These are phyloP conservation scores for Microcyclosporella mali DNA, from an alignment of 2,329 filamentous ascomycete species.

Conservation along the genomic window DNA sequence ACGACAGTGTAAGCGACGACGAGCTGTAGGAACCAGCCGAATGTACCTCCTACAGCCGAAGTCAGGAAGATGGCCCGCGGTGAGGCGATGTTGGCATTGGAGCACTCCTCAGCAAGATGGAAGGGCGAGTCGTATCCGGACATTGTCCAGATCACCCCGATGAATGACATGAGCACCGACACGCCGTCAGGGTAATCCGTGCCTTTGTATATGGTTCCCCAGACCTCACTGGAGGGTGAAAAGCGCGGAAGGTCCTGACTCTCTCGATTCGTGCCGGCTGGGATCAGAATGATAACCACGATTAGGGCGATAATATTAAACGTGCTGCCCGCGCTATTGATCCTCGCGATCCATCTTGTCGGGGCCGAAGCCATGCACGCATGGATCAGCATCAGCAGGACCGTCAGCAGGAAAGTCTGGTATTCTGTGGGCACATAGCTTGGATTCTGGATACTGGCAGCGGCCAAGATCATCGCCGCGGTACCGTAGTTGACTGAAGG, in stretches of 20 bases:
- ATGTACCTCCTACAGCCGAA: slow-evolving; percentile 56
- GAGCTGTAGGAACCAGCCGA: slow-evolving; percentile 69
- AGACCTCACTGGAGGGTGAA: slow-evolving; percentile 53
- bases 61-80: slow-evolving; percentile 68
- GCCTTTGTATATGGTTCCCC: slow-evolving; percentile 59
- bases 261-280: slow-evolving; percentile 49
- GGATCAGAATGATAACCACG: slow-evolving; percentile 63
- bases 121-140: slow-evolving; percentile 4
- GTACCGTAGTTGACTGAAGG: slow-evolving; percentile 62
- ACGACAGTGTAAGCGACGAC: slow-evolving; percentile 67
- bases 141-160: slow-evolving; percentile 65
- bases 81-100: slow-evolving; percentile 63
- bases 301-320: slow-evolving; percentile 65
- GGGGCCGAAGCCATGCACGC: slow-evolving; percentile 62
- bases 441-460: slow-evolving; percentile 61
- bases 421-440: slow-evolving; percentile 58
- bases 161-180: slow-evolving; percentile 64
- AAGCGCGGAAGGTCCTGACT: slow-evolving; percentile 54
- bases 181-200: slow-evolving; percentile 64
- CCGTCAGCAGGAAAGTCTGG: slow-evolving; percentile 63
- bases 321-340: slow-evolving; percentile 64
- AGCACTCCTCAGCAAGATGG: slow-evolving; percentile 55
- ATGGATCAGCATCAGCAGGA: slow-evolving; percentile 61
- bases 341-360: slow-evolving; percentile 62
- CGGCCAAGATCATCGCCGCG: slow-evolving; percentile 65